A percentile compares a stretch with the other conserved stretches of the same genome.
Evolutionary conservation across 192 early-diverging fungal genomes (phyloP).

Genomic region (Coemansia sp.): DNA sequence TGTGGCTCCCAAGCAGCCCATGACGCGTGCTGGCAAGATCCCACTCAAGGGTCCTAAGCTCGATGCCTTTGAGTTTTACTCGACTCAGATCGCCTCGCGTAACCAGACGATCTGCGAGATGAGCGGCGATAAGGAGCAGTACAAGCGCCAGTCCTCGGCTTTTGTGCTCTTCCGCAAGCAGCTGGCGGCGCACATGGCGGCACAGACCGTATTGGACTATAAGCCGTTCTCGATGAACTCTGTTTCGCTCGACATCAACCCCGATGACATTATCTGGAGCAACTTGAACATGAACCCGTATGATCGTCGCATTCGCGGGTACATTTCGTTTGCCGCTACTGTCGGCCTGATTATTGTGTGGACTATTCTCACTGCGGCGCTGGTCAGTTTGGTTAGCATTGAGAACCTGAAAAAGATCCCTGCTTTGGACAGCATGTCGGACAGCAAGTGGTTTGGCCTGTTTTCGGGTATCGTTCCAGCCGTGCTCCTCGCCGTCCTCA

Average conservation of each 20-base stretch:
- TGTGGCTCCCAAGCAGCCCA: conserved; percentile 54
- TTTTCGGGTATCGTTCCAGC: conserved; percentile 82
- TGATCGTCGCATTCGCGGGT: conserved; percentile 58
- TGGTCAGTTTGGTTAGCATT: conserved; percentile 58
- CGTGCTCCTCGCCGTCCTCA: conserved; percentile 64
- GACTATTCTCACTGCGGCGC: conserved; percentile 65
- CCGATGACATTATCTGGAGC: conserved; percentile 83
- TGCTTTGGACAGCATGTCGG: conserved; percentile 45
- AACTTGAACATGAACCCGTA: conserved; percentile 68
- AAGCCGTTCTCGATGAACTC: conserved; percentile 67
- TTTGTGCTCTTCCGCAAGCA: conserved; percentile 85
- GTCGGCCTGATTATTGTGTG: conserved; percentile 71
- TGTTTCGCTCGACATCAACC: conserved; percentile 66
- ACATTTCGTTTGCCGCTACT: conserved; percentile 56
- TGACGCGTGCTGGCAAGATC: conserved; percentile 51
- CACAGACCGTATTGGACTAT: conserved; percentile 65
- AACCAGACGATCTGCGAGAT: conserved; percentile 51
- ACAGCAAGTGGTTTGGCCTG: conserved; percentile 50
- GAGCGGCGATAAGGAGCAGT: conserved; percentile 34
- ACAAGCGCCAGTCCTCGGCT: conserved; percentile 65
- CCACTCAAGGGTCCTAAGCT: conserved; percentile 64
- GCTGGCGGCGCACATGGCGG: conserved; percentile 79
- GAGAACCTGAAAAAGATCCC: conserved; percentile 55
- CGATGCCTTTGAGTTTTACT: conserved; percentile 57
- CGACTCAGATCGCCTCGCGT: conserved; percentile 38